Base-by-base conservation (phyloP, 1,139 yeast species). In the Hyphopichia wangnamkhiaoensis region DNA sequence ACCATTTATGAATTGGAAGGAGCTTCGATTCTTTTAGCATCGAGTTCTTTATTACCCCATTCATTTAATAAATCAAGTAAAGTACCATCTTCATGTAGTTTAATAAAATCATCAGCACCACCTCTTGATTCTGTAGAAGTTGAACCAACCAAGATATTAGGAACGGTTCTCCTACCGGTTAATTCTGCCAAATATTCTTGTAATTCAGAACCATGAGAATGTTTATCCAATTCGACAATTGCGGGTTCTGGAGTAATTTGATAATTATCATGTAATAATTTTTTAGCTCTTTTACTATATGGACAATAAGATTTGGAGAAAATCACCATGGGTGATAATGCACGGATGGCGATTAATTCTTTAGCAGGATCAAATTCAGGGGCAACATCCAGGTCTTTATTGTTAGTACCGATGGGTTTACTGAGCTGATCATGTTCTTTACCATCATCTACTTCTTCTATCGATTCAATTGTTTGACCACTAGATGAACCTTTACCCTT, bases 151-250 rank as follows among this genome's bases (percentile, higher is more conserved):
- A 84, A 64, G 15, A 85, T 71, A 50, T 85, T 85, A 21, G 94
- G 94, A 4, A 85, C 94, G 0, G 93, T 84, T 16, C 56, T 60
- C 54, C 93, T 72, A 3, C 84, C 85, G 2, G 86, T 72, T 36
- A 72, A 61, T 35, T 70, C 68, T 10, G 70, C 79, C 40, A 85
- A 68, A 57, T 79, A 80, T 13, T 65, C 72, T 57, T 84, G 93
- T 44, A 85, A 66, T 41, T 72, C 79, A 12, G 61, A 58, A 1
- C 93, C 93, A 53, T 82, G 76, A 35, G 76, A 73, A 58, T 90
- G 95, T 54, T 71, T 73, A 62, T 93, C 98, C 40, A 93, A 73
- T 58, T 93, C 98, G 20, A 91, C 89, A 35, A 87, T 74, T 10
- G 71, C 58, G 4, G 89, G 91, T 31, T 70, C 67, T 2, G 98